These are phyloP conservation scores for Trichoderma sp. DNA, from an alignment of 2,329 filamentous ascomycete species.

Conservation along the genomic window DNA sequence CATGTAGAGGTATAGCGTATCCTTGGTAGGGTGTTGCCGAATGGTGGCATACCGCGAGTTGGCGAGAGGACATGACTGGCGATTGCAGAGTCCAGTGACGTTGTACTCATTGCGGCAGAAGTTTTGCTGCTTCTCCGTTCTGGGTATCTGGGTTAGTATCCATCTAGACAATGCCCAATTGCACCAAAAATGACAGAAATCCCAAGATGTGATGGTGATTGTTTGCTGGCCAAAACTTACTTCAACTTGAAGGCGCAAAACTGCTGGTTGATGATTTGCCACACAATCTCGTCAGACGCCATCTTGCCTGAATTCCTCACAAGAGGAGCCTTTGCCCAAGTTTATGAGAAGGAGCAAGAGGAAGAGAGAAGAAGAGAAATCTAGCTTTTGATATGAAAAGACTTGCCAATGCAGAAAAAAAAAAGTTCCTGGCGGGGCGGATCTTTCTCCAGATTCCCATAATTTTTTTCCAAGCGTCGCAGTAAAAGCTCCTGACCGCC, in stretches of 20 bases:
- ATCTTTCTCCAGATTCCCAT: constrained; percentile 21
- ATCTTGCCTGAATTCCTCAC: constrained; percentile 45
- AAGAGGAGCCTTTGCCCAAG: neutral
- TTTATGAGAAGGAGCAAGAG: neutral
- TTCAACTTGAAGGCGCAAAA: constrained; percentile 96
- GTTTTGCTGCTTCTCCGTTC: constrained; percentile 79
- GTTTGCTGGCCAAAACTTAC: constrained; percentile 43
- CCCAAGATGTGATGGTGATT: neutral
- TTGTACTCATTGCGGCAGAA: constrained; percentile 98
- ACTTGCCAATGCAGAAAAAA: constrained; percentile 20
- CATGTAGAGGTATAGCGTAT: constrained; percentile 91
- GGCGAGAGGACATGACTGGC: constrained; percentile 85
- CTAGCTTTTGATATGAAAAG: neutral
- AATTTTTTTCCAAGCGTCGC: constrained; percentile 25
- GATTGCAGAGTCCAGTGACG: constrained; percentile 76
- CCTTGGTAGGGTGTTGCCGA: constrained; percentile 75
- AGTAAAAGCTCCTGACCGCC: constrained; percentile 25
- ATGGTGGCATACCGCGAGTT: constrained; percentile 93
- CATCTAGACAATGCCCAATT: neutral
- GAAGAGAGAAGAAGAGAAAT: constrained; percentile 11
- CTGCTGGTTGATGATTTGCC: constrained; percentile 94
- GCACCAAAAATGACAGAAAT: neutral
- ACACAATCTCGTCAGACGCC: constrained; percentile 95
- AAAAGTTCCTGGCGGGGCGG: constrained; percentile 24
- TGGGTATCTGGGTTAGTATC: constrained; percentile 32